Conservation (phyloP, 768 basidiomycete genomes). For the Lactarius vividus region DNA sequence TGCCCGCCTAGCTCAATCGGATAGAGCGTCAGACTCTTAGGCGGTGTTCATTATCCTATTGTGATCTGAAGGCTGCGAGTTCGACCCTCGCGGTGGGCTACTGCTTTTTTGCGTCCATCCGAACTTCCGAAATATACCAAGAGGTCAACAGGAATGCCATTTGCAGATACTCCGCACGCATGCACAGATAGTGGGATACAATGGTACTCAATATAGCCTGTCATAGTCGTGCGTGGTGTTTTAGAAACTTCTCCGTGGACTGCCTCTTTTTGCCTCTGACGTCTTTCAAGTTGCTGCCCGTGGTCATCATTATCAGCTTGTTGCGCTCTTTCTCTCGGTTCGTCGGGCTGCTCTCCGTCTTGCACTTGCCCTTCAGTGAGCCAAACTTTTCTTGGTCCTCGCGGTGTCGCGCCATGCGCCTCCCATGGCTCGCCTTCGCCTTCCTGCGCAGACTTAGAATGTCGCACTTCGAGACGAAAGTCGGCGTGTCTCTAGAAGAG, state of each 20-base stretch:
- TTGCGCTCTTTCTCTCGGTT: conserved; percentile 91
- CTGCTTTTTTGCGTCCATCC: background rate
- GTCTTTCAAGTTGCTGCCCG: too few species aligned
- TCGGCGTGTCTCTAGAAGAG: conserved; percentile 45
- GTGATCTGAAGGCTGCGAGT: conserved; percentile 59
- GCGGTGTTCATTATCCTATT: background rate
- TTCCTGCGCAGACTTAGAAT: conserved; percentile 95
- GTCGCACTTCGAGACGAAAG: conserved; percentile 84
- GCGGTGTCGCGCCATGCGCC: too few species aligned
- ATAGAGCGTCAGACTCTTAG: conserved; percentile 68
- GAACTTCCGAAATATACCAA: too few species aligned
- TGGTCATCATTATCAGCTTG: too few species aligned
- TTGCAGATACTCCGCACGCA: too few species aligned
- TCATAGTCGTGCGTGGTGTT: too few species aligned
- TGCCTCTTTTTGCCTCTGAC: conserved; percentile 82
- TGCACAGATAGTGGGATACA: too few species aligned
- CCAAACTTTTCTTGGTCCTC: too few species aligned
- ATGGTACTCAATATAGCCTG: too few species aligned
- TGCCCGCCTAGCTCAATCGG: conserved; percentile 39
- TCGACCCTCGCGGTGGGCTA: conserved; percentile 65
- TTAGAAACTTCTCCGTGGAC: too few species aligned
- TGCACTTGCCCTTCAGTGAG: conserved; percentile 88
- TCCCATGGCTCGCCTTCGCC: conserved; percentile 88
- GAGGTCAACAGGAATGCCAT: too few species aligned
- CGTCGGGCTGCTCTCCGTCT: conserved; percentile 84